Evolutionary conservation across 306 rosid genomes (phyloP), one percentile per base, ranked within the genome.

Genomic region (Leucaena leucocephala): DNA sequence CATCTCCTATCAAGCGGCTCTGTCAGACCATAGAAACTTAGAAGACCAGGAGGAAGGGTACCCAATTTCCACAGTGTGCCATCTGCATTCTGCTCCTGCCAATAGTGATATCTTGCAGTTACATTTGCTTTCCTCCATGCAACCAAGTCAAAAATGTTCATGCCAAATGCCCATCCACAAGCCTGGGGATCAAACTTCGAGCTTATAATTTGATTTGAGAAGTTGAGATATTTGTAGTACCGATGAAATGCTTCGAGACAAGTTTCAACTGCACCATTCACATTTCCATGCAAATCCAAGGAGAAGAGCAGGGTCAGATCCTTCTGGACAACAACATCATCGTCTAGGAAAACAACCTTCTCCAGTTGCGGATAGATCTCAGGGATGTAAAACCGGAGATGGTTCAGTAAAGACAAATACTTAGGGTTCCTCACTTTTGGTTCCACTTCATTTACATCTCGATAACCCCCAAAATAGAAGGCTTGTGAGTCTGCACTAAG

Each of bases 1-100:
- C 99, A 96, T 93, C 99, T 96, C 81, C 99, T 86, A 71, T 96
- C 99, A 66, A 96, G 99, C 39, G 99, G 99, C 82, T 96, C 99
- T 19, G 99, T 96, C 74, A 91, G 89, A 82, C 98, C 99, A 76
- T 91, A 93, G 78, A 96, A 96, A 43, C 93, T 80, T 49, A 96
- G 86, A 76, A 96, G 98, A 57, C 93, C 99, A 27, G 98, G 91
- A 74, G 99, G 97, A 84, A 96, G 98, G 16, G 97, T 91, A 67
- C 99, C 99, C 66, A 87, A 81, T 89, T 88, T 91, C 99, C 99
- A 96, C 14, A 96, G 93, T n/a, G 90, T 85, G 59, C 93, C 91
- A 15, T 87, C 96, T 48, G 84, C 88, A 81, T 96, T 96, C 83
- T 87, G 98, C 85, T 89, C 94, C 85, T 86, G 99, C 99, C 99